phyloP scores from a whole-genome alignment of 2,329 filamentous ascomycete genomes.

The Fusarium penzigii region DNA sequence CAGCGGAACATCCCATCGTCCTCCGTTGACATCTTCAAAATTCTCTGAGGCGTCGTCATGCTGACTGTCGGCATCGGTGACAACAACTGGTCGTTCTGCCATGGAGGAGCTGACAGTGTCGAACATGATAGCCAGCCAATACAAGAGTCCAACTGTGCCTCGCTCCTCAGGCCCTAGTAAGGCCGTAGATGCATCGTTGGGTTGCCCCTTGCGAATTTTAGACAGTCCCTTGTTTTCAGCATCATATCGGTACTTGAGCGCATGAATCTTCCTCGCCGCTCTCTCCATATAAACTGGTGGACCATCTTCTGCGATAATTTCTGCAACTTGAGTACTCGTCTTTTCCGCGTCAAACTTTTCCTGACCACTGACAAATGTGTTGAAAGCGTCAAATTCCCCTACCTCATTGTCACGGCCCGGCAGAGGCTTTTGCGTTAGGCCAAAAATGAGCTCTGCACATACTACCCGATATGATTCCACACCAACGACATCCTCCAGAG shows the following conservation, averaged over 20 bases:
- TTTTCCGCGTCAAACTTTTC: slow-evolving; percentile 11
- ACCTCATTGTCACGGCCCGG: slow-evolving; percentile 12
- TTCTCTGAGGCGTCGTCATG: slow-evolving; percentile 28
- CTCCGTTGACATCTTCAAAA: slow-evolving; percentile 4
- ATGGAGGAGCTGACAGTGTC: slow-evolving; percentile 58
- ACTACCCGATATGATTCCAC: slow-evolving; percentile 40
- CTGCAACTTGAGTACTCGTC: slow-evolving; percentile 13
- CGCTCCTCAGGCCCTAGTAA: slow-evolving; percentile 26
- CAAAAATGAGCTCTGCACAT: slow-evolving; percentile 41
- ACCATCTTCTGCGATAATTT: slow-evolving; percentile 25
- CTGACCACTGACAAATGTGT: slow-evolving; percentile 1
- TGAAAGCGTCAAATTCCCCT: background rate
- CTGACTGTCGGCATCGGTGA: slow-evolving; percentile 42
- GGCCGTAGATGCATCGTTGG: background rate
- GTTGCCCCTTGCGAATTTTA: background rate
- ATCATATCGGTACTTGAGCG: slow-evolving; percentile 29
- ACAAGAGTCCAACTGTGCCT: slow-evolving; percentile 53
- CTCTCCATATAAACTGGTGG: slow-evolving; percentile 24
- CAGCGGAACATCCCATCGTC: slow-evolving; percentile 25
- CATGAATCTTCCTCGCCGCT: slow-evolving; percentile 27
- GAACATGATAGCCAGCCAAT: slow-evolving; percentile 61
- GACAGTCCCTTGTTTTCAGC: slow-evolving; percentile 14
- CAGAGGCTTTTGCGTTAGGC: slow-evolving; percentile 37
- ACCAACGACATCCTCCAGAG: slow-evolving; percentile 35
- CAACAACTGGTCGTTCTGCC: slow-evolving; percentile 38